These are phyloP conservation scores for Plasmodium vivax DNA, from an alignment of 169 alveolate genomes.

Conservation along the genomic window DNA sequence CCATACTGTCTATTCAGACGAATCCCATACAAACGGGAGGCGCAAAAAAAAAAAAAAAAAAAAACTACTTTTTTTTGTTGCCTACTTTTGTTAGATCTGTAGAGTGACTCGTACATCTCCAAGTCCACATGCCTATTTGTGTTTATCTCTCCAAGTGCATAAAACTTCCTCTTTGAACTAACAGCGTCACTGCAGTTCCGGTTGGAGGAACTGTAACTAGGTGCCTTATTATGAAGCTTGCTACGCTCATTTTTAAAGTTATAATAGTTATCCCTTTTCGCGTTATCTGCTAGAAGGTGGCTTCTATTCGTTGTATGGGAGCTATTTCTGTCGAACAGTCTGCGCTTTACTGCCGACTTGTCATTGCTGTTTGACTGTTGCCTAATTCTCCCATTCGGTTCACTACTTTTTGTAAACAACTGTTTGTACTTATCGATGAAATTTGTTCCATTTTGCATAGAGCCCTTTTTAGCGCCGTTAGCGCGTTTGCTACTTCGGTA, in stretches of 20 bases:
- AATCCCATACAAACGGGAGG: background rate
- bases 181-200: constrained; percentile 2
- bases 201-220: background rate
- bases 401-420: constrained; percentile 2
- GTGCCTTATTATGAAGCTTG: background rate
- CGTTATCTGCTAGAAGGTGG: background rate
- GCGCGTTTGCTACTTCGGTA: constrained; percentile 6
- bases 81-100: constrained; percentile 61
- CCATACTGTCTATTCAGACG: background rate
- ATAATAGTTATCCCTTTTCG: constrained; percentile 9
- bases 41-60: background rate
- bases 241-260: constrained; percentile 12
- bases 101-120: constrained; percentile 28
- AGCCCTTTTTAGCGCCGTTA: constrained; percentile 22
- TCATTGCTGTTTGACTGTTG: constrained; percentile 8
- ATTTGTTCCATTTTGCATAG: constrained; percentile 17
- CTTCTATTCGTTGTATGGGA: background rate
- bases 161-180: constrained; percentile 63
- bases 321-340: constrained; percentile 19
- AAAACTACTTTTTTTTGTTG: background rate
- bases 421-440: constrained; percentile 6
- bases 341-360: background rate
- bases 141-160: constrained; percentile 41
- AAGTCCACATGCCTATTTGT: constrained; percentile 47
- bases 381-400: constrained; percentile 6